Evolutionary conservation across 768 basidiomycete species (phyloP), one percentile per base, ranked within the genome.

Genomic region (Rhizopogon rudus): DNA sequence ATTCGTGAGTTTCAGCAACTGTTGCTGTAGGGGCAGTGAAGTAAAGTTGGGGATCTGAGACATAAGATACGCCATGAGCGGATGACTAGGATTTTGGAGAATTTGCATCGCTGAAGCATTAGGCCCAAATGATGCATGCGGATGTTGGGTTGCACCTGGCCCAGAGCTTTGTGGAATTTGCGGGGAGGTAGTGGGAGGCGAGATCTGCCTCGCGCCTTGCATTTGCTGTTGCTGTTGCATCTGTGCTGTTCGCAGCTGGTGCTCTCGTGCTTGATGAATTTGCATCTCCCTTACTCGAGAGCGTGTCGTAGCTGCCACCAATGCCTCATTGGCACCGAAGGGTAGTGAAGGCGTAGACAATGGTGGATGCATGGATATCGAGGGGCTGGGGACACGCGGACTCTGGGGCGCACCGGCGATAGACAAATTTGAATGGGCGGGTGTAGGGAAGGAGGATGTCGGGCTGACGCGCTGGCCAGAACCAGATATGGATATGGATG

Each of bases 1-100:
- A 53, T 68, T 56, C 37, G 79, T 66, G 67, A 88, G 72, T 63
- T 76, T 81, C 67, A 86, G 85, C 58, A 88, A 62, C 69, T 89
- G 86, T 61, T 76, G 70, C 55, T 73, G 78, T 2, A 75, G 41
- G 9, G 84, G 76, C 54, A 87, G 66, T 17, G 62, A 62, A 58
- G 73, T 70, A 60, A 88, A 88, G 10, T 75, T 75, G 6, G 84
- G 86, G 1, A 83, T 64, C 22, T 70, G 70, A 39, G 75, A 70
- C 9, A 72, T 59, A 71, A 88, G 74, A 60, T 83, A 81, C 55
- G 79, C 76, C 67, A 84, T 67, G 53, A 87, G 72, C 22, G 83
- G 81, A 65, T 89, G 82, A 10, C 57, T 66, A 5, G 81, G 84
- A 55, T 67, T 71, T 55, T 81, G 81, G 63, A 88, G 61, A n/a